Evolutionary conservation across 176 grass and related monocot genomes (phyloP), one percentile per base, ranked within the genome.

Genomic region (Aegilops speltoides): DNA sequence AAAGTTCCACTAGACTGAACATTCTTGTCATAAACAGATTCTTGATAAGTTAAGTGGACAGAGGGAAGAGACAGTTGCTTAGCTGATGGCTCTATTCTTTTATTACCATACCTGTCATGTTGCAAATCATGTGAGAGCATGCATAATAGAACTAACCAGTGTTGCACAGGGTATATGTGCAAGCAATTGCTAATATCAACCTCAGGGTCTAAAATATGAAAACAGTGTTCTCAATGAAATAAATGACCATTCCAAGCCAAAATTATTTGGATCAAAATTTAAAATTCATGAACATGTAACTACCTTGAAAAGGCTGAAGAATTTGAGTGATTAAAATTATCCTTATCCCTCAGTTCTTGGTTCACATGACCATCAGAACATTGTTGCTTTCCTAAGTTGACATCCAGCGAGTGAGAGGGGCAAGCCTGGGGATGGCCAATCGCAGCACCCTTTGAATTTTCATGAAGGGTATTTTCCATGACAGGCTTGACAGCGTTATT

Each of bases 221-320:
- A 70, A 85, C 10, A 77, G 46, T 85, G 13, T 56, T 40, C 20
- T 76, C 28, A 88, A 63, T 60, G 23, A 80, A 64, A 63, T 10
- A 85, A 80, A 74, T 57, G n/a, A 34, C n/a, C 12, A 45, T 20
- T 15, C 3, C 45, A 84, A 66, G 40, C 19, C 59, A 36, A 84
- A 32, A 13, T 63, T 79, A 90, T 62, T 29, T 24, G 19, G 38
- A 82, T 70, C n/a, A 77, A 78, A 78, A 56, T 34, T 71, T 31
- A 20, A 65, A 86, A 37, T 9, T 11, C 62, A 79, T 70, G 57
- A 78, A 73, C 13, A 89, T 25, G 3, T 16, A 64, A 33, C 45
- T 90, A 98, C 93, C 93, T 98, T 19, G 90, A 95, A 82, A 99
- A 97, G 61, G 90, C 92, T 84, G 97, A 99, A 57, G 83, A 93